Evolutionary conservation across 176 grass and related monocot species (phyloP).

Genomic region (barley (Hordeum vulgare)): MorexV3_pseudomolecules_assembly NC_058522.1:387090205-387090704

Average conservation of each 20-base stretch:
- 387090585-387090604: neutral
- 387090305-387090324: neutral
- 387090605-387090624: neutral
- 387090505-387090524: neutral
- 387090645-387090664: neutral
- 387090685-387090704: neutral
- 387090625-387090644: neutral
- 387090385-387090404: conserved; percentile 77
- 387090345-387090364: conserved; percentile 96
- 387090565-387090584: neutral
- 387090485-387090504: neutral
- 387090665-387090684: neutral
- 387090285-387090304: neutral
- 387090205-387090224: neutral
- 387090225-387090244: neutral
- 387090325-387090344: conserved; percentile 66
- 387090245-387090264: neutral
- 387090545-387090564: neutral
- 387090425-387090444: conserved; percentile 34
- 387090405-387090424: conserved; percentile 55
- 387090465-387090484: neutral
- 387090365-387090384: conserved; percentile 77
- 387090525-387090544: neutral
- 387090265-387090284: neutral
- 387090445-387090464: neutral